phyloP scores from a whole-genome alignment of 140 eudicot genomes.

The Ambrosia hybrid region DNA sequence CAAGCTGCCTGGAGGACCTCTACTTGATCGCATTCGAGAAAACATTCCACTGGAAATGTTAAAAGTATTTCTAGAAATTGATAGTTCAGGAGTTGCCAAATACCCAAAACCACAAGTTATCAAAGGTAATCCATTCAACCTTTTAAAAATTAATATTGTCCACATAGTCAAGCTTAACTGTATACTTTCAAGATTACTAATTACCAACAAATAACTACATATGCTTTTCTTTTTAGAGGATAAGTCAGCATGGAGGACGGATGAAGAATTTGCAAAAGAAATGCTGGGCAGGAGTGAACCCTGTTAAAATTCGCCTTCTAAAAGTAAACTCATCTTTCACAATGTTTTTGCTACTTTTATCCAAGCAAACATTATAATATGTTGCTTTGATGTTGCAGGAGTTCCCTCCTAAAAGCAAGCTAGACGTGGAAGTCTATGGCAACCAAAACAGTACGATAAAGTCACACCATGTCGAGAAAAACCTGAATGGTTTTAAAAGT shows the following conservation, averaged over 20 bases:
- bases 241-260: constrained; percentile 78
- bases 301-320: constrained; percentile 55
- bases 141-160: no score
- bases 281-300: constrained; percentile 89
- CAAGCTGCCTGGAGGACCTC: constrained; percentile 42
- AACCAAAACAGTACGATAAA: constrained; percentile 57
- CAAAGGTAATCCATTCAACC: constrained; percentile 39
- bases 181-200: neutral
- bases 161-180: neutral
- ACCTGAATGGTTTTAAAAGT: constrained; percentile 51
- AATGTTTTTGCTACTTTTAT: no score
- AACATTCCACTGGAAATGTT: constrained; percentile 48
- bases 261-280: constrained; percentile 86
- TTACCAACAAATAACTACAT: neutral
- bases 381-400: constrained; percentile 35
- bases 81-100: constrained; percentile 51
- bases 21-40: constrained; percentile 23
- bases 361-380: neutral
- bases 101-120: constrained; percentile 55
- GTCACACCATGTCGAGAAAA: constrained; percentile 43
- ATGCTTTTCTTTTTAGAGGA: neutral
- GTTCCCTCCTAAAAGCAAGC: constrained; percentile 64
- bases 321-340: constrained; percentile 32
- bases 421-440: constrained; percentile 56
- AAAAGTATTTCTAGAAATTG: constrained; percentile 42